A percentile compares a stretch with the other conserved stretches of the same genome.
phyloP scores from a whole-genome alignment of 805 yeast genomes.

The Wickerhamiella siamensis region DNA sequence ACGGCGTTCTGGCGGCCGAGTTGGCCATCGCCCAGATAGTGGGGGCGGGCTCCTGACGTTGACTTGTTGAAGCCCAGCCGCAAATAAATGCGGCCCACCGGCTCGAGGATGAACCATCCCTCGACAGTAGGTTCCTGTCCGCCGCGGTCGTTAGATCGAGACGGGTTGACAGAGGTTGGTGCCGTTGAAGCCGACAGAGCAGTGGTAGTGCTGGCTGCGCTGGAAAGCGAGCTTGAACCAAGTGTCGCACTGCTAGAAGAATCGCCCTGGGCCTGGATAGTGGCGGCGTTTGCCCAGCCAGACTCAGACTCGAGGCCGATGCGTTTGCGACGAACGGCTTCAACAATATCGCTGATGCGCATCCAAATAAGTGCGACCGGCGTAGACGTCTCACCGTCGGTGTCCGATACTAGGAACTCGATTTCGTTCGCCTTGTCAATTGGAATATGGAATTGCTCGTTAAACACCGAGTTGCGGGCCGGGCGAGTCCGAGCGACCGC shows the following conservation, averaged over 20 bases:
- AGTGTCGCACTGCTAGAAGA: background rate
- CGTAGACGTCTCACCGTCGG: slow-evolving; percentile 39
- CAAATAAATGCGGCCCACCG: slow-evolving; percentile 78
- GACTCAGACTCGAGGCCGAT: slow-evolving; percentile 33
- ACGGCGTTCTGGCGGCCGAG: slow-evolving; percentile 96
- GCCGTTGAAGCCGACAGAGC: background rate
- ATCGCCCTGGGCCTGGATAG: slow-evolving; percentile 28
- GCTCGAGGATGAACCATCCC: slow-evolving; percentile 85
- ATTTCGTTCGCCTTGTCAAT: slow-evolving; percentile 88
- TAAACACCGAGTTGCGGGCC: slow-evolving; percentile 56
- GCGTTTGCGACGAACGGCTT: slow-evolving; percentile 84
- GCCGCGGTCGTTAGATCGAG: background rate
- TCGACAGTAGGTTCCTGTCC: slow-evolving; percentile 28
- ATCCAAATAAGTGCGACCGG: slow-evolving; percentile 95
- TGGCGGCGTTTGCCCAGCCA: slow-evolving; percentile 76
- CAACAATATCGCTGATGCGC: slow-evolving; percentile 78
- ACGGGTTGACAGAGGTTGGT: background rate
- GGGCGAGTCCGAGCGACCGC: slow-evolving; percentile 59
- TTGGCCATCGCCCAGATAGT: slow-evolving; percentile 31
- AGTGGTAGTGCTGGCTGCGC: background rate
- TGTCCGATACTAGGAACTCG: slow-evolving; percentile 78
- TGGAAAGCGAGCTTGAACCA: background rate
- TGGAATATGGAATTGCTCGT: slow-evolving; percentile 64
- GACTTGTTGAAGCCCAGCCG: slow-evolving; percentile 70
- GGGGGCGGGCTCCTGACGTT: slow-evolving; percentile 28